Percentiles rank a stretch among this genome's conserved stretches.
Conservation (phyloP, 179 eudicot genomes). For the Corrigiola litoralis region DNA sequence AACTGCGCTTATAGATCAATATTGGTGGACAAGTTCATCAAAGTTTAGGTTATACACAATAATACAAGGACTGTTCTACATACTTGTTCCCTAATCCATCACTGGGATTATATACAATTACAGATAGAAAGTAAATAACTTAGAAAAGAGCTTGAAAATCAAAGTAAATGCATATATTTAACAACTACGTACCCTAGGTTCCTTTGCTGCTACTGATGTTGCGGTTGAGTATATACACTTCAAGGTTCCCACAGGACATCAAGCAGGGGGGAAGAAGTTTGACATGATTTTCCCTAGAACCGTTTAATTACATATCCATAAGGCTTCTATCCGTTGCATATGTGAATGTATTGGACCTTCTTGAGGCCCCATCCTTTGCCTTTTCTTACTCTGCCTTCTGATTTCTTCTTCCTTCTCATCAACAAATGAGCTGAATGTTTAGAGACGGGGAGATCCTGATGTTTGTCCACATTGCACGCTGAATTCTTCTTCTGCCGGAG, state of each 20-base stretch:
- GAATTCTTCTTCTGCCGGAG: conserved; percentile 31
- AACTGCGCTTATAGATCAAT: too few species aligned
- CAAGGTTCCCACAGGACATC: too few species aligned
- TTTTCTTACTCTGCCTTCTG: conserved; percentile 35
- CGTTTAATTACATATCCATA: neutral
- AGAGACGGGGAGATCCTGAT: conserved; percentile 31
- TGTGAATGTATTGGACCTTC: conserved; percentile 11
- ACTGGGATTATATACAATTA: too few species aligned
- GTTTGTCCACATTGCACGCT: neutral
- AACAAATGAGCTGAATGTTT: conserved; percentile 47
- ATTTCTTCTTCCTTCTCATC: conserved; percentile 63
- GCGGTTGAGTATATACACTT: too few species aligned
- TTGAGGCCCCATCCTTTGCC: conserved; percentile 40
- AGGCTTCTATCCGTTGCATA: conserved; percentile 27
- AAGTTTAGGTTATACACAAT: too few species aligned
- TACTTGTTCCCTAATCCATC: too few species aligned
- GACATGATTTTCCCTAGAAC: conserved; percentile 5
- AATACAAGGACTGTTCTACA: too few species aligned
- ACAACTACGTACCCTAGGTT: too few species aligned
- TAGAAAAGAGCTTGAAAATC: too few species aligned
- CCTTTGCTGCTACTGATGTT: neutral
- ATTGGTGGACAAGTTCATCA: too few species aligned
- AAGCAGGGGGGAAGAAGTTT: conserved; percentile 15
- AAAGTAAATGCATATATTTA: conserved; percentile 1
- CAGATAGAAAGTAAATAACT: too few species aligned